Percentiles rank a stretch among this genome's conserved stretches.
Evolutionary conservation across 176 grass and related monocot species (phyloP).

Genomic region (Avena atlantica): DNA sequence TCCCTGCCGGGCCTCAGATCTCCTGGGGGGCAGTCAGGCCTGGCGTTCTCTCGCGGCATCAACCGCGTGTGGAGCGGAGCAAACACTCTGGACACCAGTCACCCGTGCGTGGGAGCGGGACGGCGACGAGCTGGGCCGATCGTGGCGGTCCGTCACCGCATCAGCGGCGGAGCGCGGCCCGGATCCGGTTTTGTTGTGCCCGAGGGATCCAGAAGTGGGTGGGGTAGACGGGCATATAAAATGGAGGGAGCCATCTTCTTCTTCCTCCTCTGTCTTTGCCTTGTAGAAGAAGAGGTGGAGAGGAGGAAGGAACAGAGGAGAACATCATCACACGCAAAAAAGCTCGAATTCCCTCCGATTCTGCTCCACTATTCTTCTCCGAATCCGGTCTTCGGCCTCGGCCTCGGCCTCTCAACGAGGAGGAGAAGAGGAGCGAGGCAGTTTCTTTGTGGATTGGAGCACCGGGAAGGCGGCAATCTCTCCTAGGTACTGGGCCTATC

Average conservation of each 20-base stretch:
- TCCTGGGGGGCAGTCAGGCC: background rate
- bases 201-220: constrained; percentile 40
- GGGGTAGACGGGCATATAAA: constrained; percentile 47
- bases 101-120: background rate
- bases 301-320: constrained; percentile 28
- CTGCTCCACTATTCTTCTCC: background rate
- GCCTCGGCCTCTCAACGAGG: no score
- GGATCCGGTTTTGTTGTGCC: constrained; percentile 45
- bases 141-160: background rate
- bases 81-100: constrained; percentile 1
- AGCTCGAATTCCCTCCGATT: constrained; percentile 34
- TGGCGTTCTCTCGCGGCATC: background rate
- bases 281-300: background rate
- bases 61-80: constrained; percentile 13
- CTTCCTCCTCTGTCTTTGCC: constrained; percentile 23
- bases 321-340: background rate
- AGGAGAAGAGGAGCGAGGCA: background rate
- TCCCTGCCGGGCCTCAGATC: no score
- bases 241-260: constrained; percentile 20
- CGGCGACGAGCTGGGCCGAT: constrained; percentile 16
- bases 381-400: no score
- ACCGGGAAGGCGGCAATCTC: background rate
- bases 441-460: background rate
- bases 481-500: constrained; percentile 29
- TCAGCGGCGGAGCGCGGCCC: background rate